Conservation (phyloP, 2,329 filamentous ascomycete genomes). For the Sclerotinia borealis region DNA sequence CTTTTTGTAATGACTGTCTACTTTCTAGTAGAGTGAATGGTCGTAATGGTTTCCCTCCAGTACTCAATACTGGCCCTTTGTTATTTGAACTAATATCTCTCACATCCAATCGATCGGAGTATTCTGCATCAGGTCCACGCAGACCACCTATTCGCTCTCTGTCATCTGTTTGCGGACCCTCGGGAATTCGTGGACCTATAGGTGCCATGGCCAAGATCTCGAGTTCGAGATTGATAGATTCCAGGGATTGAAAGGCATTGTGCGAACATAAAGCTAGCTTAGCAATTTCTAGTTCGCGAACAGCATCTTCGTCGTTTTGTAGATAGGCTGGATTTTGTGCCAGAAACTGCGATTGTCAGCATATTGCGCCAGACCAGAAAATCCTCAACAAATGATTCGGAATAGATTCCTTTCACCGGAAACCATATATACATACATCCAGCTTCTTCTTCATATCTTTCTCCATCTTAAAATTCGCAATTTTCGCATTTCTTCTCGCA, state of each 20-base stretch:
- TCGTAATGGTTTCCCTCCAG: constrained; percentile 75
- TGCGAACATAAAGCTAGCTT: constrained; percentile 69
- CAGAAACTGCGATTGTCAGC: constrained; percentile 45
- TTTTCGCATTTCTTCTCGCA: constrained; percentile 73
- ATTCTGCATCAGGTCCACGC: constrained; percentile 40
- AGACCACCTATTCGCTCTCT: constrained; percentile 38
- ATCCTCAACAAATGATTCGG: background rate
- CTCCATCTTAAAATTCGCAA: constrained; percentile 76
- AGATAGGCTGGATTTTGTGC: constrained; percentile 52
- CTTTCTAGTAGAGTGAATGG: constrained; percentile 82
- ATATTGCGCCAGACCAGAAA: background rate
- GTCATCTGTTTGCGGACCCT: constrained; percentile 39
- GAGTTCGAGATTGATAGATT: constrained; percentile 77
- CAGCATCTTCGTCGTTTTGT: constrained; percentile 76
- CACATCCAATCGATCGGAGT: constrained; percentile 69
- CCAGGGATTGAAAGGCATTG: constrained; percentile 79
- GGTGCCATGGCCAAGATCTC: constrained; percentile 75
- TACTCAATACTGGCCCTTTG: constrained; percentile 68
- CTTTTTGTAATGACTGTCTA: constrained; percentile 67
- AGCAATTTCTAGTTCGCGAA: constrained; percentile 72
- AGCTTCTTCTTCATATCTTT: constrained; percentile 79
- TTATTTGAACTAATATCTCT: constrained; percentile 45
- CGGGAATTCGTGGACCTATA: constrained; percentile 38
- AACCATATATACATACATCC: constrained; percentile 48
- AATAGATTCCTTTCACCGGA: constrained; percentile 12